Conservation (phyloP, 129 eudicot genomes). For the Erigeron canadensis region DNA sequence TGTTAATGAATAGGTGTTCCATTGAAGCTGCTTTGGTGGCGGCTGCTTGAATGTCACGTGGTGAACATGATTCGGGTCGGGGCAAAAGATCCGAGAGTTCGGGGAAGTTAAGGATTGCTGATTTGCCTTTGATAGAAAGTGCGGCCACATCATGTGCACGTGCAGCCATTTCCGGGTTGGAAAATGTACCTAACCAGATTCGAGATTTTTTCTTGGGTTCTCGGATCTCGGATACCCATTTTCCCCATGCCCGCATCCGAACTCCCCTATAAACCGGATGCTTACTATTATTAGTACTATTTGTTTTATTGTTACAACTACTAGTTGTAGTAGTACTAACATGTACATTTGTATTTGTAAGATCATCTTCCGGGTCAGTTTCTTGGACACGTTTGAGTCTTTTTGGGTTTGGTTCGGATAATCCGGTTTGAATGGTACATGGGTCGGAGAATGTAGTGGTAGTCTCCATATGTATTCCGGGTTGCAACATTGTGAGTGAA, state of each 20-base stretch:
- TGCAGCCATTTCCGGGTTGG: constrained; percentile 91
- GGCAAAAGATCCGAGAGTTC: constrained; percentile 56
- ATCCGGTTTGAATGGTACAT: constrained; percentile 11
- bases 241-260: constrained; percentile 87
- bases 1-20: constrained; percentile 36
- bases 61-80: constrained; percentile 63
- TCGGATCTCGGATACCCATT: constrained; percentile 88
- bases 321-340: background rate
- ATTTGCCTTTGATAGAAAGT: constrained; percentile 54
- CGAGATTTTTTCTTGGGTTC: constrained; percentile 84
- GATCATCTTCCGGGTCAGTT: constrained; percentile 17
- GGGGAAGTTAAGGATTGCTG: constrained; percentile 84
- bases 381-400: constrained; percentile 26
- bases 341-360: background rate
- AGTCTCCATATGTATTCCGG: constrained; percentile 17
- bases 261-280: constrained; percentile 80
- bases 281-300: constrained; percentile 30
- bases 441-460: constrained; percentile 26
- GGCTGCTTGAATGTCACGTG: constrained; percentile 83
- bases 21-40: constrained; percentile 76
- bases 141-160: constrained; percentile 96
- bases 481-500: constrained; percentile 21
- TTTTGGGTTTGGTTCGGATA: constrained; percentile 33
- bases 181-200: constrained; percentile 90
- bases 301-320: constrained; percentile 1